Evolutionary conservation across 805 yeast genomes (phyloP).

Genomic region (Nakazawaea ishiwadae): DNA sequence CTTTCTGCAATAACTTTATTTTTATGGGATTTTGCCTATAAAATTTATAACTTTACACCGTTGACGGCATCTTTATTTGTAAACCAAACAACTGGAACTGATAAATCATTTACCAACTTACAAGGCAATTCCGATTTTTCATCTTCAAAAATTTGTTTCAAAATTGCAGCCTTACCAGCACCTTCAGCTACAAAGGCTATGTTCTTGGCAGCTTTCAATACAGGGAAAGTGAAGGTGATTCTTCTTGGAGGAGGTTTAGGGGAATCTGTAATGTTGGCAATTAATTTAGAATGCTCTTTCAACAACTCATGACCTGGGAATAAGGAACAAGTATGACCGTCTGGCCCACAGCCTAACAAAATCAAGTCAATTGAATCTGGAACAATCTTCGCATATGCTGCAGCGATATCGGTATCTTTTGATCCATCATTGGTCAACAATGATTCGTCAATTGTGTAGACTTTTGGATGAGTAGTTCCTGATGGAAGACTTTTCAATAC

Average conservation of each 20-base stretch:
- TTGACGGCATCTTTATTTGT: slow-evolving; percentile 73
- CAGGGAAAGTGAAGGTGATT: slow-evolving; percentile 83
- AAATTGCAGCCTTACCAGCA: slow-evolving; percentile 68
- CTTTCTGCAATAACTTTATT: no score
- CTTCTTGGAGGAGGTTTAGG: slow-evolving; percentile 95
- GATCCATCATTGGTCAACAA: slow-evolving; percentile 53
- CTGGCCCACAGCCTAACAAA: slow-evolving; percentile 90
- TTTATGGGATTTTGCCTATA: no score
- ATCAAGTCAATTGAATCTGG: slow-evolving; percentile 62
- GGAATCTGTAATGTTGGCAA: slow-evolving; percentile 70
- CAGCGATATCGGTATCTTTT: slow-evolving; percentile 51
- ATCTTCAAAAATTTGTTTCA: slow-evolving; percentile 64
- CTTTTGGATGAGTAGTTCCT: slow-evolving; percentile 47
- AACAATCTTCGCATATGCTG: slow-evolving; percentile 53
- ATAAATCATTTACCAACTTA: slow-evolving; percentile 62
- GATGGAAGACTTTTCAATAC: slow-evolving; percentile 47
- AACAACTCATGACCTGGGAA: slow-evolving; percentile 81
- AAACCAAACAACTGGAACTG: slow-evolving; percentile 70
- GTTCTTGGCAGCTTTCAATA: slow-evolving; percentile 44
- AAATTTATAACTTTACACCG: slow-evolving; percentile 36
- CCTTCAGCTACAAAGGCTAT: slow-evolving; percentile 91
- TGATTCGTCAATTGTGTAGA: slow-evolving; percentile 60
- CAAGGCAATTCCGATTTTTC: slow-evolving; percentile 56
- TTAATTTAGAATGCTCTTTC: slow-evolving; percentile 42
- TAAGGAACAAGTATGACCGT: slow-evolving; percentile 91